Evolutionary conservation across 345 rosid genomes (phyloP), one percentile per base, ranked within the genome.

Genomic region (Gossypium stocksii): DNA sequence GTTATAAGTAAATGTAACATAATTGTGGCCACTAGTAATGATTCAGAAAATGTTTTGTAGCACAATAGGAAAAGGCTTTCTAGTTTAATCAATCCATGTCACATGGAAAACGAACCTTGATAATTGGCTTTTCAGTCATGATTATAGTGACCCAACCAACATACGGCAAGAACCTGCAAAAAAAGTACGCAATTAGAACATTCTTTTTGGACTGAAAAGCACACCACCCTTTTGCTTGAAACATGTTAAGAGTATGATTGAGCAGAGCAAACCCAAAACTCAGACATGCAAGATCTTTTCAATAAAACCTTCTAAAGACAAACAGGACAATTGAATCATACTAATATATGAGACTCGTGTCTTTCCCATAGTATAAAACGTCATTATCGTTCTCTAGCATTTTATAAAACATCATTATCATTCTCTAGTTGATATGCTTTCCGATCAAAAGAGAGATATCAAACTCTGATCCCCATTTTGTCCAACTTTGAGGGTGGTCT

Each of bases 131-230:
- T 71, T 94, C 98, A 1, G 98, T 94, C 95, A 94, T 94, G 64
- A 94, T 82, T 44, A 94, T 94, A 25, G 98, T 94, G 69, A 89
- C 93, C 97, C 98, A 94, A 56, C 98, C 98, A 34, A 89, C 97
- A 74, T 91, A 91, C 44, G 98, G 97, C 77, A 92, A 77, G 83
- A 91, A 92, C 77, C 98, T 94, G 80, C 79, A 72, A 17, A 77
- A 9, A 29, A 57, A 19, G 79, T 12, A 72, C 61, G 56, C 9
- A 51, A 73, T 44, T 29, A 69, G 60, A 69, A 49, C 7, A 0
- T 22, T 17, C 49, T 49, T 67, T 29, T 25, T 9, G 7, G 13
- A 8, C 41, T 15, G n/a, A 48, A 66, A 6, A 10, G 23, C 16
- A 46, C 58, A 49, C 25, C 17, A 43, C 45, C 72, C 41, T 16